phyloP scores from a whole-genome alignment of 2,329 filamentous ascomycete genomes.

The Zopfia rhizophila region DNA sequence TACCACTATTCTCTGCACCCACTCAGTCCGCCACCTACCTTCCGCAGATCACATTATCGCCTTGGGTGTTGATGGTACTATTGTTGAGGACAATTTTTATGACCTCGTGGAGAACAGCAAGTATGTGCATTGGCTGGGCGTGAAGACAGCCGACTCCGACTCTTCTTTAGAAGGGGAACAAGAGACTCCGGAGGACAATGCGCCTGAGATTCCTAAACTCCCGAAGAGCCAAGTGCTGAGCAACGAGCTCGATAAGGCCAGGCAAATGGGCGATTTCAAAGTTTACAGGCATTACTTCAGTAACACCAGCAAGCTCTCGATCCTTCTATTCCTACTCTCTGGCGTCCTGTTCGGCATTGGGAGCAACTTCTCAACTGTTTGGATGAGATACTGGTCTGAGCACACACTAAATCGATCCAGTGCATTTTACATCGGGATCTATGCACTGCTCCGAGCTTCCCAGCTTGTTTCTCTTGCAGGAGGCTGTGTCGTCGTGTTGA shows the following conservation, averaged over 20 bases:
- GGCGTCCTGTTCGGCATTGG: conserved; percentile 18
- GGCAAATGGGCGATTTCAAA: conserved; percentile 20
- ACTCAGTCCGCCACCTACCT: conserved; percentile 19
- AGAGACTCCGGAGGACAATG: too few species aligned
- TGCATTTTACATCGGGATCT: conserved; percentile 23
- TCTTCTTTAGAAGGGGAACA: too few species aligned
- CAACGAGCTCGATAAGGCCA: conserved; percentile 43
- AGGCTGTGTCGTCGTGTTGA: too few species aligned
- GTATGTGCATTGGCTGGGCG: conserved; percentile 53
- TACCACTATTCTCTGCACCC: conserved; percentile 29
- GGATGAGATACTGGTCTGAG: conserved; percentile 25
- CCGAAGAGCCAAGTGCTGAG: conserved; percentile 57
- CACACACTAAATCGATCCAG: conserved; percentile 11
- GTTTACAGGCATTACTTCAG: conserved; percentile 26
- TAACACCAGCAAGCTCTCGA: conserved; percentile 14
- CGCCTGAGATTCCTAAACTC: conserved; percentile 58
- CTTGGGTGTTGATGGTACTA: conserved; percentile 12
- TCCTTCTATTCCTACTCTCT: conserved; percentile 14
- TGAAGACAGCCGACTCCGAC: too few species aligned
- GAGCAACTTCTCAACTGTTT: conserved; percentile 22
- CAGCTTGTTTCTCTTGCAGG: too few species aligned
- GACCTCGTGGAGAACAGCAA: conserved; percentile 57
- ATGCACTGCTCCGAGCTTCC: conserved; percentile 20
- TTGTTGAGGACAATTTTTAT: conserved; percentile 6
- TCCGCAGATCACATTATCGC: conserved; percentile 23